phyloP scores from a whole-genome alignment of 305 asterid genomes.

The Fraxinus sp. region DNA sequence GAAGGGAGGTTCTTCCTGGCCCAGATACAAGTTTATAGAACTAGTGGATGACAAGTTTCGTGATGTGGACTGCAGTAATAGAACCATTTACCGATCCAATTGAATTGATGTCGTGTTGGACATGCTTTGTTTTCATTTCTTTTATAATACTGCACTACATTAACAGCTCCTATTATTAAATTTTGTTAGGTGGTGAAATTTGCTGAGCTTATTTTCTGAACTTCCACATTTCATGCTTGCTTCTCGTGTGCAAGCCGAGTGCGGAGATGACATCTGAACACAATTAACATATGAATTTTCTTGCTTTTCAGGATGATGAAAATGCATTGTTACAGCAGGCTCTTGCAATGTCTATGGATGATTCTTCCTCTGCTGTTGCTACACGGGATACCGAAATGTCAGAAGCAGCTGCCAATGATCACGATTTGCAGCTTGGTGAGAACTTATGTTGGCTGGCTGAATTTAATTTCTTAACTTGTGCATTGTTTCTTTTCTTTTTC shows the following conservation, averaged over 20 bases:
- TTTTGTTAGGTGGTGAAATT: not conserved
- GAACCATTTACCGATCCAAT: not conserved
- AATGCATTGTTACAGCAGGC: constrained; percentile 90
- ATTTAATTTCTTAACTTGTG: not conserved
- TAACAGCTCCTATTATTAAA: not conserved
- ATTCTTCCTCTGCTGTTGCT: constrained; percentile 57
- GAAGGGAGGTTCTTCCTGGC: constrained; percentile 1
- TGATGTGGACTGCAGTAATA: not conserved
- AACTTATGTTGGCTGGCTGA: constrained; percentile 17
- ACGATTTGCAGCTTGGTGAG: constrained; percentile 85
- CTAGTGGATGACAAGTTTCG: not conserved
- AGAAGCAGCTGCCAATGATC: constrained; percentile 87
- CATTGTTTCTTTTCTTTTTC: not conserved
- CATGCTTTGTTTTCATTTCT: constrained; percentile 7
- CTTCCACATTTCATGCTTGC: constrained; percentile 12
- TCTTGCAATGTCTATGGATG: constrained; percentile 95
- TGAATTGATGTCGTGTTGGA: not conserved
- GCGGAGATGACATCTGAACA: not conserved
- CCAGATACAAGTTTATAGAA: not conserved
- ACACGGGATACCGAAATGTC: constrained; percentile 85
- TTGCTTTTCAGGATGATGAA: constrained; percentile 75
- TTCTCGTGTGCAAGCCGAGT: not conserved
- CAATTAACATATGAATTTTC: constrained; percentile 15
- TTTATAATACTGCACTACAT: not conserved
- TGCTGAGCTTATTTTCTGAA: constrained; percentile 9